phyloP scores from a whole-genome alignment of 2,329 filamentous ascomycete genomes.

The Samsoniella hepiali region DNA sequence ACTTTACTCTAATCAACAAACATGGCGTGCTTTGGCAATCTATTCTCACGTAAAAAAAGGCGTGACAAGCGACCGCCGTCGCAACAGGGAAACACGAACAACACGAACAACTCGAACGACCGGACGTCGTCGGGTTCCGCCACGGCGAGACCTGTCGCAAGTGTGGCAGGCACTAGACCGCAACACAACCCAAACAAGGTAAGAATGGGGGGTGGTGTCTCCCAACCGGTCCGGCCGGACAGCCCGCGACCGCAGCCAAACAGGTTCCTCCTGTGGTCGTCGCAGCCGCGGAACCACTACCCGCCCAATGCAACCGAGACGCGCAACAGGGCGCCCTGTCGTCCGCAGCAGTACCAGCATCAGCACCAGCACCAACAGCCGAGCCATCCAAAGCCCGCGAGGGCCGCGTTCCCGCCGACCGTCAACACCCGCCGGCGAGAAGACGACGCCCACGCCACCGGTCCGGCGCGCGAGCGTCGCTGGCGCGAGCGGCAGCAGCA shows the following conservation, averaged over 20 bases:
- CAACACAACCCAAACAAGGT: too few relatives aligned
- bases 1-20: too few relatives aligned
- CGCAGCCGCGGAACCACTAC: neutral
- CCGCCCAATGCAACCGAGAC: slow-evolving; percentile 1
- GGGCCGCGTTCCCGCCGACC: too few relatives aligned
- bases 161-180: neutral
- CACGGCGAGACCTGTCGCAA: too few relatives aligned
- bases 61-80: too few relatives aligned
- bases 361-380: neutral
- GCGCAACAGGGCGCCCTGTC: neutral
- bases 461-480: slow-evolving; percentile 1
- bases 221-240: neutral
- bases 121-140: too few relatives aligned
- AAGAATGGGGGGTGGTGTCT: neutral
- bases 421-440: too few relatives aligned
- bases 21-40: too few relatives aligned
- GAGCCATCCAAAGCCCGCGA: neutral
- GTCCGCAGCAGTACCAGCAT: neutral
- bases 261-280: neutral
- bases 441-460: neutral
- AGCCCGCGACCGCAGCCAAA: neutral
- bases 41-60: too few relatives aligned
- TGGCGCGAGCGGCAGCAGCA: neutral
- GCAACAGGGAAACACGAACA: too few relatives aligned
- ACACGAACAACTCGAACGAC: too few relatives aligned